Base-by-base conservation (phyloP, 2,329 filamentous ascomycete species). In the Scorias spongiosa region DNA sequence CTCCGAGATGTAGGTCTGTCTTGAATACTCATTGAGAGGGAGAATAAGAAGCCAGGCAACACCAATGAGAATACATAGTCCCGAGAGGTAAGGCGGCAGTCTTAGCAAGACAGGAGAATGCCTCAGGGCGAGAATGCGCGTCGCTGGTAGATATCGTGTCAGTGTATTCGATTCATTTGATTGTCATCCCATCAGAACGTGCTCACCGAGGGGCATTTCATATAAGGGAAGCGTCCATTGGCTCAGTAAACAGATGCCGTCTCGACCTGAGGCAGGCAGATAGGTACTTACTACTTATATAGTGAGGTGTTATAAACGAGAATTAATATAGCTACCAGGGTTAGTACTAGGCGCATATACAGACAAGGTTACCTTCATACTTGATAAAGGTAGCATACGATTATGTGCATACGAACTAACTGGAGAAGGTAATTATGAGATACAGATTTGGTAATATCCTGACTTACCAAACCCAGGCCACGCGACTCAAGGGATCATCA, bases 1-100 rank as follows among this genome's bases (percentile, higher is more conserved):
- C 63, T 98, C 91, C 38, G 89, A 96, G 46, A 98, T 91, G 63
- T 98, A 98, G 1, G 89, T 98, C 47, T 76, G 74, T 51, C 91
- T 79, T 42, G 87, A 94, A 67, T 96, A 94, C 52, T 88, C 76
- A 63, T 96, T 76, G 43, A 96, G 72, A 2, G 91, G 91, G 1
- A 98, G 76, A 29, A 96, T 72, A 17, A 95, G 76, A 11, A 98
- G 78, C 85, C 89, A 98, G 53, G 78, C 75, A 44, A 95, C 75
- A 43, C 91, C 91, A 55, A 94, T 75, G 41, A 89, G 56, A 54
- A 96, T 78, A 64, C 84, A 93, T 36, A 93, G 68, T 42, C 86
- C 73, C 29, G 89, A 95, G 29, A 96, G 68, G 66, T 93, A 89
- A 11, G 87, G 85, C 36, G 89, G 88, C 14, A 93, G 66, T 66